A percentile compares a stretch with the other conserved stretches of the same genome.
Conservation (phyloP, 2,329 filamentous ascomycete genomes). For the Macrophomina tecta region DNA sequence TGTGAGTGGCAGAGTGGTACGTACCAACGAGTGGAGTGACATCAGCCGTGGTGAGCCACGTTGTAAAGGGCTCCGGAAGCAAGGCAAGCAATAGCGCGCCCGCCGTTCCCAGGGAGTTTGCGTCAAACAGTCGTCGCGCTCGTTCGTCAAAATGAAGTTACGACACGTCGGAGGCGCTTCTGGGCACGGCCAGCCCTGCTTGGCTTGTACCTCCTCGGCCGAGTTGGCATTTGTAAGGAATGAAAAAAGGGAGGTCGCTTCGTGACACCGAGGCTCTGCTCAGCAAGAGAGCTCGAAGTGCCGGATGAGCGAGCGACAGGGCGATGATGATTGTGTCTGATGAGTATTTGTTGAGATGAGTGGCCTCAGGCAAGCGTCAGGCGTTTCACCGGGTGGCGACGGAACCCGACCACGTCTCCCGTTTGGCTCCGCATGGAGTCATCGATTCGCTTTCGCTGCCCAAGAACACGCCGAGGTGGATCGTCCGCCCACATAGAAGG, state of each 20-base stretch:
- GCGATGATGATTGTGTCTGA: constrained; percentile 14
- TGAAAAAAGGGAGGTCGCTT: not conserved
- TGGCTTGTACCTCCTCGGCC: not conserved
- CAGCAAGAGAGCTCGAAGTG: too few species aligned
- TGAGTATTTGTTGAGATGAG: constrained; percentile 1
- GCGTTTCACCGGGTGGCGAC: constrained; percentile 21
- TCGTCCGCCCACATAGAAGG: constrained; percentile 4
- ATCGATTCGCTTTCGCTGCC: constrained; percentile 7
- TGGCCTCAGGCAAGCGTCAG: constrained; percentile 17
- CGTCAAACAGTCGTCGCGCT: not conserved
- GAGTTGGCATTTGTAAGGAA: constrained; percentile 9
- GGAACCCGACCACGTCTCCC: constrained; percentile 7
- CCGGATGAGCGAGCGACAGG: not conserved
- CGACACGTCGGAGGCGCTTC: constrained; percentile 1
- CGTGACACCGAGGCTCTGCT: not conserved
- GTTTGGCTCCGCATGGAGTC: constrained; percentile 12
- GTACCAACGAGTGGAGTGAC: constrained; percentile 21
- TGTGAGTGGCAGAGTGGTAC: not conserved
- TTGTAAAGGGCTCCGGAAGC: not conserved
- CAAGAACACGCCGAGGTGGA: constrained; percentile 12
- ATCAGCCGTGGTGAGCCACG: constrained; percentile 8
- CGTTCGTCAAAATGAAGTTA: not conserved
- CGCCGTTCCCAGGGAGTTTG: not conserved
- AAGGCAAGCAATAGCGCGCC: not conserved
- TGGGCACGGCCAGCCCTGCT: constrained; percentile 5